These are phyloP conservation scores for Pichia deserticola DNA, from an alignment of 805 yeast genomes.

Conservation along the genomic window DNA sequence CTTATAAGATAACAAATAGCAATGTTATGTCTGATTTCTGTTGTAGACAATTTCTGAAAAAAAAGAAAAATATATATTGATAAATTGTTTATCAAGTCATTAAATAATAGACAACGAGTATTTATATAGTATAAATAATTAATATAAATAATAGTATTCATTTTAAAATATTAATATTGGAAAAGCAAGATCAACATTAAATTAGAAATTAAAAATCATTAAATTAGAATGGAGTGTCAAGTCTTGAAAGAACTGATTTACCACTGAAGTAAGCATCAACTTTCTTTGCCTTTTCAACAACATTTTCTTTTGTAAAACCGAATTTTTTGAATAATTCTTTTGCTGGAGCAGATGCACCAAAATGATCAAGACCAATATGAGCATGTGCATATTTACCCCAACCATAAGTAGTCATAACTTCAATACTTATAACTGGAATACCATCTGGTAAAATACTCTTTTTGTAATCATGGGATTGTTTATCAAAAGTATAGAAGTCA, in stretches of 20 bases:
- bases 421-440: slow-evolving; percentile 86
- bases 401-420: slow-evolving; percentile 84
- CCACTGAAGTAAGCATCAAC: slow-evolving; percentile 82
- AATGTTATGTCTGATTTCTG: no score
- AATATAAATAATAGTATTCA: no score
- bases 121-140: no score
- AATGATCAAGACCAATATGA: slow-evolving; percentile 91
- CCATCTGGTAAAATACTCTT: slow-evolving; percentile 90
- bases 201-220: no score
- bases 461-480: slow-evolving; percentile 73
- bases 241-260: slow-evolving; percentile 61
- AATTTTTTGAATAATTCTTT: slow-evolving; percentile 73
- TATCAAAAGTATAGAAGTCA: slow-evolving; percentile 84
- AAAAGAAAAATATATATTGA: no score
- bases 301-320: slow-evolving; percentile 89
- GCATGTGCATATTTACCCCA: slow-evolving; percentile 96
- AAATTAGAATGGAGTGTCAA: slow-evolving; percentile 64
- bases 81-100: no score
- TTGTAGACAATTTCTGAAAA: no score
- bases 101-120: no score
- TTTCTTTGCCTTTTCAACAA: slow-evolving; percentile 78
- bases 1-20: no score
- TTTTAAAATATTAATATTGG: no score
- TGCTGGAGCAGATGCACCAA: slow-evolving; percentile 95
- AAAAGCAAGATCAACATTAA: no score